These are phyloP conservation scores for Phialophora verrucosa DNA, from an alignment of 2,329 filamentous ascomycete species.

Conservation along the genomic window DNA sequence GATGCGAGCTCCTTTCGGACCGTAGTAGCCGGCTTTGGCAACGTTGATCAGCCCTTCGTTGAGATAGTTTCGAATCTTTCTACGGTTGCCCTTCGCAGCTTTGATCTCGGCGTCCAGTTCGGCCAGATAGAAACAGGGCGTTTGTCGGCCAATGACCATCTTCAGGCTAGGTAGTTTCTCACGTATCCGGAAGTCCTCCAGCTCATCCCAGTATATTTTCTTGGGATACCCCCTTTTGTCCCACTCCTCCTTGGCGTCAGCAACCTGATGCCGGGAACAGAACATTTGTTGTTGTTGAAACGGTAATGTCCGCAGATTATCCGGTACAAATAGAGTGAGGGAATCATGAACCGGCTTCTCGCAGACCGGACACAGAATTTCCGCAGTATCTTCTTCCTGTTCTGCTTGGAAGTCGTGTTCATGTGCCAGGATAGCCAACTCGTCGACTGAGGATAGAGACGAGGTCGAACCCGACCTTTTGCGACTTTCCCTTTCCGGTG, in stretches of 20 bases:
- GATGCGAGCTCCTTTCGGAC: conserved; percentile 70
- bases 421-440: conserved; percentile 29
- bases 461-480: conserved; percentile 31
- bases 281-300: conserved; percentile 36
- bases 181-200: conserved; percentile 56
- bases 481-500: conserved; percentile 4
- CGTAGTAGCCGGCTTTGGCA: conserved; percentile 81
- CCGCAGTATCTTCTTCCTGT: background rate
- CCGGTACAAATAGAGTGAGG: conserved; percentile 23
- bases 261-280: conserved; percentile 35
- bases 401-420: conserved; percentile 23
- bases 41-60: conserved; percentile 54
- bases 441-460: conserved; percentile 35
- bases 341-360: conserved; percentile 17
- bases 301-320: conserved; percentile 32
- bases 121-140: conserved; percentile 65
- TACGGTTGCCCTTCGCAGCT: conserved; percentile 34
- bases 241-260: conserved; percentile 48
- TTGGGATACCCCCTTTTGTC: conserved; percentile 66
- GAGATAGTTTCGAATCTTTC: conserved; percentile 55
- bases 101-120: conserved; percentile 52
- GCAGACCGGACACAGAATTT: conserved; percentile 26
- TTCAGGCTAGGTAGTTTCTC: conserved; percentile 63
- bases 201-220: conserved; percentile 72
- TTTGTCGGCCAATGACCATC: conserved; percentile 63